These are phyloP conservation scores for Raffaelea deltoideospora DNA, from an alignment of 2,329 filamentous ascomycete species.

Conservation along the genomic window DNA sequence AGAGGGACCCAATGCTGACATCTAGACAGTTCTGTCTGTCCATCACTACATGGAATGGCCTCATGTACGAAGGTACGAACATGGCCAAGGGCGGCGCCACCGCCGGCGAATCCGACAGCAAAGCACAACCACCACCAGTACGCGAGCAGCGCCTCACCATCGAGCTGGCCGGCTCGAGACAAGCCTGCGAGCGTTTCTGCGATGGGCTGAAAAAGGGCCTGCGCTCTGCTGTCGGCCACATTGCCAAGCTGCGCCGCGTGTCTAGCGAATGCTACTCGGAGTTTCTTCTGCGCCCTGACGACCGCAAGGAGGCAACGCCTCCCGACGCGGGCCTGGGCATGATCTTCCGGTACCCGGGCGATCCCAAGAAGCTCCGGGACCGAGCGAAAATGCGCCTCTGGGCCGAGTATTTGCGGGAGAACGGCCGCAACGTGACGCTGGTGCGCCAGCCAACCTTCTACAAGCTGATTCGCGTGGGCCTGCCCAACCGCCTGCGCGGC, in stretches of 20 bases:
- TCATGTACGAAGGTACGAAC: slow-evolving; percentile 37
- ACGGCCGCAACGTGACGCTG: slow-evolving; percentile 81
- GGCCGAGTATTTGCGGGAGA: slow-evolving; percentile 92
- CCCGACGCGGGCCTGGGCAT: slow-evolving; percentile 92
- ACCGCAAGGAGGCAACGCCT: slow-evolving; percentile 43
- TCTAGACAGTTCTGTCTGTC: slow-evolving; percentile 70
- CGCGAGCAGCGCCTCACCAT: slow-evolving; percentile 78
- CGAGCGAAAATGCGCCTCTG: slow-evolving; percentile 94
- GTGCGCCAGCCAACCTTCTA: slow-evolving; percentile 95
- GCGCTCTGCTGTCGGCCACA: slow-evolving; percentile 72
- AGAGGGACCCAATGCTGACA: background rate
- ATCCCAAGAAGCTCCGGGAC: slow-evolving; percentile 84
- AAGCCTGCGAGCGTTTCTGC: slow-evolving; percentile 87
- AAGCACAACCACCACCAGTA: slow-evolving; percentile 16
- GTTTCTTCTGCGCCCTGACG: slow-evolving; percentile 53
- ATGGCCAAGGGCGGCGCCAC: too few relatives aligned
- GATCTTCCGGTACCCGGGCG: slow-evolving; percentile 86
- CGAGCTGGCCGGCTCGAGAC: slow-evolving; percentile 76
- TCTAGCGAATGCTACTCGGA: slow-evolving; percentile 83
- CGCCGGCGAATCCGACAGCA: slow-evolving; percentile 19
- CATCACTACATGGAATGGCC: slow-evolving; percentile 85
- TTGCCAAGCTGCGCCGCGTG: slow-evolving; percentile 69
- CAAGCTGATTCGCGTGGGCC: slow-evolving; percentile 86
- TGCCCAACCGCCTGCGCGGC: slow-evolving; percentile 82
- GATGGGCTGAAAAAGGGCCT: slow-evolving; percentile 87